Percentiles rank a stretch among this genome's conserved stretches.
These are phyloP conservation scores for Begonia loranthoides DNA, from an alignment of 306 rosid species.

Conservation along the genomic window DNA sequence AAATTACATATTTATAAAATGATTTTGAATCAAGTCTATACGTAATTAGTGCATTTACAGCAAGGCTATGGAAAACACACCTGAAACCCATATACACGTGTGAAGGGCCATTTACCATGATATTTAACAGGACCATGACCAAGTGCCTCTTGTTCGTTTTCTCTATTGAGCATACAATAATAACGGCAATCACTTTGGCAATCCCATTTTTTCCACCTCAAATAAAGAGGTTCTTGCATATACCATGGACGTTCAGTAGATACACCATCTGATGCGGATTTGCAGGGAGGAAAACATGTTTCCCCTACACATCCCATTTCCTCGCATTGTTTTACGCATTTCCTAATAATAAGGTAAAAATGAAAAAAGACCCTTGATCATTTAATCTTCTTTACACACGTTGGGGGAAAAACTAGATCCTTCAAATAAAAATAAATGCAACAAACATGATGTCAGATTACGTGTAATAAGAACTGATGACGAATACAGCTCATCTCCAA, in stretches of 20 bases:
- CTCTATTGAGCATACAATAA: slow-evolving; percentile 80
- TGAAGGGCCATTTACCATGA: slow-evolving; percentile 92
- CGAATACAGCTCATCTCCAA: no score
- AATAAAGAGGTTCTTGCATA: slow-evolving; percentile 81
- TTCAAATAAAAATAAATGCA: no score
- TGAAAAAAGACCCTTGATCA: no score
- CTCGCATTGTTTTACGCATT: slow-evolving; percentile 23
- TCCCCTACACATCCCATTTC: slow-evolving; percentile 76
- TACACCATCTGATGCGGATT: slow-evolving; percentile 95
- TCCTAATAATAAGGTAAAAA: no score
- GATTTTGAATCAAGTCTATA: no score
- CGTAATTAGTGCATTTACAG: no score
- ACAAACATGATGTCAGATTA: no score
- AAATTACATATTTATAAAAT: no score
- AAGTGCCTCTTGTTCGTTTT: slow-evolving; percentile 62
- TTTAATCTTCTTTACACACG: no score
- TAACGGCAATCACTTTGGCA: slow-evolving; percentile 84
- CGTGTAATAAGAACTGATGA: no score
- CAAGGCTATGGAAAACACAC: slow-evolving; percentile 17
- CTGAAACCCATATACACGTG: slow-evolving; percentile 87
- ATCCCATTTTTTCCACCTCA: slow-evolving; percentile 97
- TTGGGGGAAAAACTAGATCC: no score
- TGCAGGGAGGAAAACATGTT: slow-evolving; percentile 88
- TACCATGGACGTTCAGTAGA: slow-evolving; percentile 97
- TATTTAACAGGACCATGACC: slow-evolving; percentile 73